phyloP scores from a whole-genome alignment of 2,329 filamentous ascomycete species.

The Penicillium sp. region DNA sequence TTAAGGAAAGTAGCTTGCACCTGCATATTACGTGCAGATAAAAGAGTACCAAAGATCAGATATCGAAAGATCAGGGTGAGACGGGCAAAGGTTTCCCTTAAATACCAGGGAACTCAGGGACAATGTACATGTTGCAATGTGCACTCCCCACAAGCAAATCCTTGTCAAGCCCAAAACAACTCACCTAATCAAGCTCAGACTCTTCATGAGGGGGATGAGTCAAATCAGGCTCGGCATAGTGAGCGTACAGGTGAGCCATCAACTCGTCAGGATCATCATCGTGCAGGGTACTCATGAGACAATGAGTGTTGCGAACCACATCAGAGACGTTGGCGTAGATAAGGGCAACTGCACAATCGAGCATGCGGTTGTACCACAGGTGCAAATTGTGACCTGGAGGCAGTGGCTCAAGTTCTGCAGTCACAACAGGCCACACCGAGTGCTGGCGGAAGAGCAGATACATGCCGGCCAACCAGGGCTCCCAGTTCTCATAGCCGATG shows the following conservation, averaged over 20 bases:
- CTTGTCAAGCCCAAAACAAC: not conserved
- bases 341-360: not conserved
- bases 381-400: not conserved
- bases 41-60: not conserved
- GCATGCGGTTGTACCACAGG: slow-evolving; percentile 8
- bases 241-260: slow-evolving; percentile 1
- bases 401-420: not conserved
- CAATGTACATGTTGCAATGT: not conserved
- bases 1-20: too few species aligned
- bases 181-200: not conserved
- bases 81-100: not conserved
- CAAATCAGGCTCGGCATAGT: not conserved
- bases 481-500: not conserved
- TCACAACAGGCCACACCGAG: slow-evolving; percentile 3
- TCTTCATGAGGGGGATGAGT: not conserved
- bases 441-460: slow-evolving; percentile 7
- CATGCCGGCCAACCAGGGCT: not conserved
- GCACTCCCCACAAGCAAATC: not conserved
- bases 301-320: not conserved
- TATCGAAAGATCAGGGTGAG: not conserved
- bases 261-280: not conserved
- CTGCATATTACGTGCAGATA: not conserved
- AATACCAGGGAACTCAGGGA: not conserved
- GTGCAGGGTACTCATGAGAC: not conserved
- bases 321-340: slow-evolving; percentile 6